Percentiles rank a stretch among this genome's conserved stretches.
Evolutionary conservation across 2,329 filamentous ascomycete genomes (phyloP).

Genomic region (Plectosphaerella sp.): DNA sequence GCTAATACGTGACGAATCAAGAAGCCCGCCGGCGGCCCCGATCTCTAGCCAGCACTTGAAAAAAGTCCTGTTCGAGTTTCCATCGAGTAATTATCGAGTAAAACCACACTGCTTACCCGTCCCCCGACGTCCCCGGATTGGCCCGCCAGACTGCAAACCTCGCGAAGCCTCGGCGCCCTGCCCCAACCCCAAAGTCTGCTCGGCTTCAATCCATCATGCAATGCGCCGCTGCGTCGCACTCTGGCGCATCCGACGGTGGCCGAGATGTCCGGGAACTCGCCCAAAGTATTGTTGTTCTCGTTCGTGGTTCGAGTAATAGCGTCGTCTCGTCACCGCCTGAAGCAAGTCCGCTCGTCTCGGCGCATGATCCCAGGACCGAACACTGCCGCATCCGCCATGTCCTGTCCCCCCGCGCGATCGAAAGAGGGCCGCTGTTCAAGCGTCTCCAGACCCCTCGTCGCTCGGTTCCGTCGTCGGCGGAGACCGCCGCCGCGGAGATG

Average conservation of each 20-base stretch:
- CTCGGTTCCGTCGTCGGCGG: not conserved
- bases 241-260: too few relatives aligned
- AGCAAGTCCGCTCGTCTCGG: too few relatives aligned
- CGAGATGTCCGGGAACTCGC: too few relatives aligned
- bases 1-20: not conserved
- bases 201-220: too few relatives aligned
- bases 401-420: not conserved
- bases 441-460: too few relatives aligned
- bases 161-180: too few relatives aligned
- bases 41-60: not conserved
- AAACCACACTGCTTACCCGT: constrained; percentile 11
- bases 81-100: constrained; percentile 44
- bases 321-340: too few relatives aligned
- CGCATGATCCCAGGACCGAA: not conserved
- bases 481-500: not conserved
- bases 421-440: too few relatives aligned
- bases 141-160: constrained; percentile 2
- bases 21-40: not conserved
- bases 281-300: too few relatives aligned
- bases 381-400: not conserved
- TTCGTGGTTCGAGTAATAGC: too few relatives aligned
- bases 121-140: constrained; percentile 1
- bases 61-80: constrained; percentile 23
- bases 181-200: too few relatives aligned
- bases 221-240: too few relatives aligned